Percentiles rank a stretch among this genome's conserved stretches.
Conservation (phyloP, 208 protist genomes). For the Trypanosomatidae sp. region DNA sequence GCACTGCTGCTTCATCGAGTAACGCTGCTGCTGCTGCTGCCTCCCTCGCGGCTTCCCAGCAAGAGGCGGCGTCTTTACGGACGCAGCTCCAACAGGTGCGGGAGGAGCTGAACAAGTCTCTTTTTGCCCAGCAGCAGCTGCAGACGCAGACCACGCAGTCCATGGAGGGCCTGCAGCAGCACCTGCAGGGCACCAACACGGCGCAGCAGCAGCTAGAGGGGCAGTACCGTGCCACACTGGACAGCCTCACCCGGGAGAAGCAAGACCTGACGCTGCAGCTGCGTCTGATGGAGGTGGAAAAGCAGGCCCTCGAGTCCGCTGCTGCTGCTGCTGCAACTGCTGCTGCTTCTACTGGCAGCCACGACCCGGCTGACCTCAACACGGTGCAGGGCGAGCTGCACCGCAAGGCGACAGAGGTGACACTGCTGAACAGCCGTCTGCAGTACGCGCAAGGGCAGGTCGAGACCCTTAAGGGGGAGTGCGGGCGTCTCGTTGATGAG, state of each 20-base stretch:
- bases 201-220: conserved; percentile 39
- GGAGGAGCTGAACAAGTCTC: conserved; percentile 32
- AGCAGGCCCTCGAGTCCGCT: conserved; percentile 14
- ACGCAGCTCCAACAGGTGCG: conserved; percentile 38
- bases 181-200: conserved; percentile 41
- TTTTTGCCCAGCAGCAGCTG: conserved; percentile 20
- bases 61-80: conserved; percentile 27
- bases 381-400: conserved; percentile 60
- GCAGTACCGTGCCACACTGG: conserved; percentile 38
- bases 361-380: conserved; percentile 36
- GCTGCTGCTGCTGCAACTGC: too few species aligned
- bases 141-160: conserved; percentile 3
- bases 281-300: conserved; percentile 36
- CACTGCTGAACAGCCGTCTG: conserved; percentile 64
- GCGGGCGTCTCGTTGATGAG: conserved; percentile 66
- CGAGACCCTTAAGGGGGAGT: conserved; percentile 72
- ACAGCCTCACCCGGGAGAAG: conserved; percentile 48
- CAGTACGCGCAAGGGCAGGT: conserved; percentile 63
- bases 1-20: not conserved
- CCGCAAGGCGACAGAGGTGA: conserved; percentile 51
- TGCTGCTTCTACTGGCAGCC: conserved; percentile 4
- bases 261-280: conserved; percentile 45
- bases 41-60: conserved; percentile 6
- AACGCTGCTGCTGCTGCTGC: not conserved
- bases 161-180: conserved; percentile 15